Percentiles rank a stretch among this genome's conserved stretches.
Conservation (phyloP, 2,329 filamentous ascomycete genomes). For the Plectosphaerella sp. region DNA sequence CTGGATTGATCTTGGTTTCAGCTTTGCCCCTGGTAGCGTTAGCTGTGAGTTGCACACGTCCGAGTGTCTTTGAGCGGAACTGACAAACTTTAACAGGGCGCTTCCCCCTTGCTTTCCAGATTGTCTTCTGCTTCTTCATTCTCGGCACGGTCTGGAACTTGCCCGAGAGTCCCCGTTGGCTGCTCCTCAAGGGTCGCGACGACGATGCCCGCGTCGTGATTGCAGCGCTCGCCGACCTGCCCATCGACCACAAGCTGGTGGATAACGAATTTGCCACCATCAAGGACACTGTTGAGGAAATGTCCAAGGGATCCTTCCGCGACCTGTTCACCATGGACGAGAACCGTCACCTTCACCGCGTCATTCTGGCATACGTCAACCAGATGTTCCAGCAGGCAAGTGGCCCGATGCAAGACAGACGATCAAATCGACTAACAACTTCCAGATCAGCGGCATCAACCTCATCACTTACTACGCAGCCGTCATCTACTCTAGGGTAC, state of each 20-base stretch:
- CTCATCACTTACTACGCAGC: constrained; percentile 27
- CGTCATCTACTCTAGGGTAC: constrained; percentile 12
- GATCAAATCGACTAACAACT: neutral
- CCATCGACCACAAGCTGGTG: constrained; percentile 47
- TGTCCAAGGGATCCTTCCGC: constrained; percentile 44
- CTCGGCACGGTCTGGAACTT: constrained; percentile 46
- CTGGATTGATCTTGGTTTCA: constrained; percentile 57
- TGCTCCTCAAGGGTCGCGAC: constrained; percentile 29
- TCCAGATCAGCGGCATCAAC: constrained; percentile 20
- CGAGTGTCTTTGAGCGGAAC: no score
- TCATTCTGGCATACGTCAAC: constrained; percentile 50
- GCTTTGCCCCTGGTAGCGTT: constrained; percentile 43
- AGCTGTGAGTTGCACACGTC: constrained; percentile 21
- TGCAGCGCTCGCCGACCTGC: constrained; percentile 30
- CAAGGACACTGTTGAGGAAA: constrained; percentile 64
- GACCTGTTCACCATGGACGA: constrained; percentile 57
- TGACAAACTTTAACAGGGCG: constrained; percentile 32
- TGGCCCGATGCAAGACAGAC: neutral
- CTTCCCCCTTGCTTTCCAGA: constrained; percentile 56
- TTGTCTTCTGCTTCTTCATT: constrained; percentile 56
- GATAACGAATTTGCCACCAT: constrained; percentile 45
- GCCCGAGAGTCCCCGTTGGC: constrained; percentile 49
- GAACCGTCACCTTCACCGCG: constrained; percentile 51
- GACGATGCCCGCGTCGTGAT: constrained; percentile 39
- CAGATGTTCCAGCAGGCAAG: constrained; percentile 45